Conservation (phyloP, 2,329 filamentous ascomycete genomes). For the Phaeosphaeriaceae sp. region DNA sequence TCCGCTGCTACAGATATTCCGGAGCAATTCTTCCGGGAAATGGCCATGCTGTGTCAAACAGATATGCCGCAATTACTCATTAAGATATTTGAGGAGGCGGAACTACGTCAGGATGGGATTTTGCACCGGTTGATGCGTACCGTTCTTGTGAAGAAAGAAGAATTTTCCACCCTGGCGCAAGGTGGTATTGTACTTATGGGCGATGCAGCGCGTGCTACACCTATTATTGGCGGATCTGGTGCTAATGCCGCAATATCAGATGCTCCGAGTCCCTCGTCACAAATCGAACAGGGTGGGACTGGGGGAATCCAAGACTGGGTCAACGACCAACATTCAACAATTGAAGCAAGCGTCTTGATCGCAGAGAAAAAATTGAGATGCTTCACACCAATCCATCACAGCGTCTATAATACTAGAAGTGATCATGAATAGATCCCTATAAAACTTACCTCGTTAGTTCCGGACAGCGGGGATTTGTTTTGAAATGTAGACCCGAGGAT, state of each 20-base stretch:
- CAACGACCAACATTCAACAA: neutral
- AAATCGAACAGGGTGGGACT: neutral
- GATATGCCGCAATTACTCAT: constrained; percentile 39
- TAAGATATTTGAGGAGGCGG: constrained; percentile 39
- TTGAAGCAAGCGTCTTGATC: neutral
- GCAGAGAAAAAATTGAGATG: neutral
- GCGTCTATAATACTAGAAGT: neutral
- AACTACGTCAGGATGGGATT: constrained; percentile 42
- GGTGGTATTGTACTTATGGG: constrained; percentile 33
- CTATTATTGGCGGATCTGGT: constrained; percentile 50
- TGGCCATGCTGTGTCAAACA: constrained; percentile 22
- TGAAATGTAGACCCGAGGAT: too few relatives aligned
- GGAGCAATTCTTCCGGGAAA: constrained; percentile 44
- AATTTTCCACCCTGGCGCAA: constrained; percentile 25
- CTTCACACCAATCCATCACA: neutral
- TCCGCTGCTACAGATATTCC: constrained; percentile 44
- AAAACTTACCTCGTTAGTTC: too few relatives aligned
- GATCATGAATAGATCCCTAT: too few relatives aligned
- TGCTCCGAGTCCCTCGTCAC: constrained; percentile 37
- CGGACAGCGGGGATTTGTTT: too few relatives aligned
- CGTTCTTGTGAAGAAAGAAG: constrained; percentile 17
- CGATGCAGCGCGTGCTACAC: constrained; percentile 50
- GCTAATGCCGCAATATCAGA: constrained; percentile 51
- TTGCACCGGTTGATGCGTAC: constrained; percentile 54
- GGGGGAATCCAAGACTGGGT: neutral